These are phyloP conservation scores for Rhododendron simsii DNA, from an alignment of 148 eudicot species.

Conservation along the genomic window DNA sequence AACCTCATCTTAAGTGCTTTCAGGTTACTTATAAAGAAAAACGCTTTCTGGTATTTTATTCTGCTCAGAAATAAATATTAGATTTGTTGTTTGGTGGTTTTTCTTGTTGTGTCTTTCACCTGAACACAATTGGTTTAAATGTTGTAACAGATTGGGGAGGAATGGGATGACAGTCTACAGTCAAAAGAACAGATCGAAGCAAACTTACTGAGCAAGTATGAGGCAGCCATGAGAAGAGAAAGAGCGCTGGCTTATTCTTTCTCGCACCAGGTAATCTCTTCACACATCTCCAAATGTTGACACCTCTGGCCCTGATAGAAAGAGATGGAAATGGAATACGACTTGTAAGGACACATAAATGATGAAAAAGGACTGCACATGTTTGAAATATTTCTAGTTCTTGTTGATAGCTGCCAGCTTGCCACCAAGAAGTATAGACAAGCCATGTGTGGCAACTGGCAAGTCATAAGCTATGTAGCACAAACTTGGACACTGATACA, in stretches of 20 bases:
- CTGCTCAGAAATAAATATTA: background rate
- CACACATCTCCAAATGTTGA: background rate
- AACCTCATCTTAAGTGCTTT: background rate
- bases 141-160: slow-evolving; percentile 51
- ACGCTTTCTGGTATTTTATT: background rate
- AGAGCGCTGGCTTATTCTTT: slow-evolving; percentile 91
- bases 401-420: background rate
- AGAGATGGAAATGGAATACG: background rate
- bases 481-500: too few species aligned
- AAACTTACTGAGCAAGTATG: slow-evolving; percentile 67
- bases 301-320: slow-evolving; percentile 10
- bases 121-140: background rate
- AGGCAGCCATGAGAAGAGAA: slow-evolving; percentile 92
- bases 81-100: background rate
- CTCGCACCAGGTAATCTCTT: slow-evolving; percentile 77
- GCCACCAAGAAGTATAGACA: background rate
- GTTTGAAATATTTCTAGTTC: background rate
- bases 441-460: background rate
- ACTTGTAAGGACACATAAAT: background rate
- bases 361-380: slow-evolving; percentile 5
- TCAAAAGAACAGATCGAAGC: slow-evolving; percentile 90
- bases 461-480: background rate
- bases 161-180: slow-evolving; percentile 74
- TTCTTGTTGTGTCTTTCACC: background rate
- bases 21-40: background rate